phyloP scores from a whole-genome alignment of 192 early-diverging fungal species.

The Neocallimastix lanati region DNA sequence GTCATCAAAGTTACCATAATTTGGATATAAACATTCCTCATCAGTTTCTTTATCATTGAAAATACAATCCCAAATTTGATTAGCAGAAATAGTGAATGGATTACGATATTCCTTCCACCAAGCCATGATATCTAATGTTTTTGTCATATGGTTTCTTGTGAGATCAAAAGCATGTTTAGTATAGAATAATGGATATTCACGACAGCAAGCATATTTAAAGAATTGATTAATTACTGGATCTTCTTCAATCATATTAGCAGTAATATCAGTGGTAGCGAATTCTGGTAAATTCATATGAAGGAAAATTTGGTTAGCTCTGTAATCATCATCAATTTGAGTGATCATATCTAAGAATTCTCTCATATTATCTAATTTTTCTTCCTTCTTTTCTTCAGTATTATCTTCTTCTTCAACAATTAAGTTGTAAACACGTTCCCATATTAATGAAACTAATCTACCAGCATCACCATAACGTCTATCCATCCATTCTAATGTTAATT shows the following conservation, averaged over 20 bases:
- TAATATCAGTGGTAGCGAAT: background rate
- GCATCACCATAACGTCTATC: background rate
- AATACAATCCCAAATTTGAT: background rate
- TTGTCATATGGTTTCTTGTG: background rate
- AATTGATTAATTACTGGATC: background rate
- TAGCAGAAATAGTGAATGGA: background rate
- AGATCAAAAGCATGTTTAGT: background rate
- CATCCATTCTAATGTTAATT: background rate
- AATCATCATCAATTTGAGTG: background rate
- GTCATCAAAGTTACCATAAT: background rate
- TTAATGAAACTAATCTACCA: background rate
- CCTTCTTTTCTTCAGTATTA: background rate
- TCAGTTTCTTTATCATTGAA: background rate
- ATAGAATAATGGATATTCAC: background rate
- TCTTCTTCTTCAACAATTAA: background rate
- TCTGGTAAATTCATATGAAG: background rate
- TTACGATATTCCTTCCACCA: background rate
- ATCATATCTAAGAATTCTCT: background rate
- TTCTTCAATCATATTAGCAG: background rate
- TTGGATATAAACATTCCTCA: background rate
- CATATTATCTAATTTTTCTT: background rate
- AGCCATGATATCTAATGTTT: background rate
- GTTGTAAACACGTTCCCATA: background rate
- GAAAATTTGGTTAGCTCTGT: background rate
- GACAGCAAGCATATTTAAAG: background rate